A percentile compares a stretch with the other conserved stretches of the same genome.
These are phyloP conservation scores for Scortechinia acanthostroma DNA, from an alignment of 2,329 filamentous ascomycete genomes.

Conservation along the genomic window DNA sequence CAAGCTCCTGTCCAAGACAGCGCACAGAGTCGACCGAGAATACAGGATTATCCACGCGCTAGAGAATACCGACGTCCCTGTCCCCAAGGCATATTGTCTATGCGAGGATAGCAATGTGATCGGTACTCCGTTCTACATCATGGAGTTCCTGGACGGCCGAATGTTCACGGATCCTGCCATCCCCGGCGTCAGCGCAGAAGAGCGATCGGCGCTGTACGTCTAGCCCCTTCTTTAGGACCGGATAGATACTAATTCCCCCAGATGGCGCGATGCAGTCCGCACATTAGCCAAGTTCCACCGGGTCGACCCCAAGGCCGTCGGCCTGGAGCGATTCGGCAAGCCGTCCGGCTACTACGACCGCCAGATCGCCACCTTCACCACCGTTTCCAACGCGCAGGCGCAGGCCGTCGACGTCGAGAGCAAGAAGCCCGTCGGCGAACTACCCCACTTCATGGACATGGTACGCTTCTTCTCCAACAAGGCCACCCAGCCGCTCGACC, in stretches of 20 bases:
- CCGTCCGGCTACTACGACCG: conserved; percentile 73
- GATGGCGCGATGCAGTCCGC: conserved; percentile 73
- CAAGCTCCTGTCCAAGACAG: conserved; percentile 82
- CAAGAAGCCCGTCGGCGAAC: conserved; percentile 66
- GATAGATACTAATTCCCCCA: not conserved
- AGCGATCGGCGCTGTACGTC: conserved; percentile 59
- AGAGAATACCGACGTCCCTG: conserved; percentile 70
- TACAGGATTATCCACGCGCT: conserved; percentile 84
- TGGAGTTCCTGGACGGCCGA: conserved; percentile 89
- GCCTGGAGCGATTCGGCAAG: conserved; percentile 69
- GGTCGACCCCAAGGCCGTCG: conserved; percentile 59
- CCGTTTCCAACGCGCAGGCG: conserved; percentile 74
- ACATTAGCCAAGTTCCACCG: conserved; percentile 82
- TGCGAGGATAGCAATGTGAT: conserved; percentile 77
- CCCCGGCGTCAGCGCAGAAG: conserved; percentile 60
- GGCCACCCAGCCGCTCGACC: conserved; percentile 66
- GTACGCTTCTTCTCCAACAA: conserved; percentile 70
- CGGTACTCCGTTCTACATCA: conserved; percentile 92
- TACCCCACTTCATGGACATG: conserved; percentile 78
- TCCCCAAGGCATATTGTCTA: conserved; percentile 75
- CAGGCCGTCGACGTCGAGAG: conserved; percentile 71
- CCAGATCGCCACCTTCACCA: conserved; percentile 76
- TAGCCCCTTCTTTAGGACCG: not conserved
- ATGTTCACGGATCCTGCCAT: conserved; percentile 86
- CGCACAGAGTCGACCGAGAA: conserved; percentile 93